phyloP scores from a whole-genome alignment of 306 rosid genomes.

The Ormosia semicastrata region DNA sequence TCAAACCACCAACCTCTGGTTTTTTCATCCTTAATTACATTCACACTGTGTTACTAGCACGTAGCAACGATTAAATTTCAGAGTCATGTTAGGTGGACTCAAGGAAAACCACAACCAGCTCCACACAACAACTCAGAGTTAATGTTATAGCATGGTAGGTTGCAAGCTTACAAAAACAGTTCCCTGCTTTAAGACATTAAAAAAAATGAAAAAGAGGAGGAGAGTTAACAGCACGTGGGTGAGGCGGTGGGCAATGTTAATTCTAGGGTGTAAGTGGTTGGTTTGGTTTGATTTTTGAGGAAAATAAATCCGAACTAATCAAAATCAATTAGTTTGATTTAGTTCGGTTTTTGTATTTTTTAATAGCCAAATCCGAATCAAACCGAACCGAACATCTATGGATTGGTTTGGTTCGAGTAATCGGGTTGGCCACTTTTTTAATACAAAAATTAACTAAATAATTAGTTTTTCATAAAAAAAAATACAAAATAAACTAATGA shows the following conservation, averaged over 20 bases:
- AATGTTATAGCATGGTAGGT: background rate
- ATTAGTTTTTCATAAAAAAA: too few species aligned
- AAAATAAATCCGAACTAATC: too few species aligned
- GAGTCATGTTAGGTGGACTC: background rate
- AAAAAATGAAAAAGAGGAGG: background rate
- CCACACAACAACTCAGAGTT: background rate
- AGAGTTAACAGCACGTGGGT: constrained; percentile 28
- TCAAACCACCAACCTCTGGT: background rate
- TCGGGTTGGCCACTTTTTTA: too few species aligned
- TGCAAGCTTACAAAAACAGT: background rate
- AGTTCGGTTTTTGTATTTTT: too few species aligned
- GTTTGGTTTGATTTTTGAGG: too few species aligned
- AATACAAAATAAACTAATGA: too few species aligned
- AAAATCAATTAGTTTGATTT: too few species aligned
- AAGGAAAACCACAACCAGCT: background rate
- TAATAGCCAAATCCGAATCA: too few species aligned
- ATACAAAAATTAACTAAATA: too few species aligned
- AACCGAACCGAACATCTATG: too few species aligned
- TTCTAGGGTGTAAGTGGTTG: too few species aligned
- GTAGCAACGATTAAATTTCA: background rate
- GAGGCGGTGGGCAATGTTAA: constrained; percentile 34
- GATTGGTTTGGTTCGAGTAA: too few species aligned
- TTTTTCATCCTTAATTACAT: background rate
- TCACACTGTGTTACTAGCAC: background rate
- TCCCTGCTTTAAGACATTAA: background rate